A percentile compares a stretch with the other conserved stretches of the same genome.
phyloP scores from a whole-genome alignment of 2,329 filamentous ascomycete genomes.

The Neurospora sp. region DNA sequence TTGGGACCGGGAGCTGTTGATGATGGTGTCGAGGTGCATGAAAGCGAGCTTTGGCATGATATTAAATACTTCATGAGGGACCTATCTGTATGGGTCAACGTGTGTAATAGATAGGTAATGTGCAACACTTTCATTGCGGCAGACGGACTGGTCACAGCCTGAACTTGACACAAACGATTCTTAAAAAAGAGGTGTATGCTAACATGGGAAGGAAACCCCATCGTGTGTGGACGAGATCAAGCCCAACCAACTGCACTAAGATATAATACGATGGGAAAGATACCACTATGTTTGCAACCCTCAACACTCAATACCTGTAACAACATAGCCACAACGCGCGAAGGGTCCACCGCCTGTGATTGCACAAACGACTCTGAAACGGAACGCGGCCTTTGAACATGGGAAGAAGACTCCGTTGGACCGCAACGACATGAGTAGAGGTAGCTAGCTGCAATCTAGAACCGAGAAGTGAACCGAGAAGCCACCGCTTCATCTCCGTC shows the following conservation, averaged over 20 bases:
- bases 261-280: background rate
- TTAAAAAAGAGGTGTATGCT: background rate
- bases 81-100: background rate
- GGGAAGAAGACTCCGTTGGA: background rate
- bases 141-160: background rate
- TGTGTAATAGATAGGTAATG: background rate
- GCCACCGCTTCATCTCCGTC: background rate
- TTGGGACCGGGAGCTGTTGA: background rate
- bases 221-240: background rate
- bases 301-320: background rate
- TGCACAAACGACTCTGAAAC: background rate
- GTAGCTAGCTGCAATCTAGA: no score
- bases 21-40: background rate
- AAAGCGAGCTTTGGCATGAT: background rate
- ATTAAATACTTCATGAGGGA: background rate
- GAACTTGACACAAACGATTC: background rate
- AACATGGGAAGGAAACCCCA: background rate
- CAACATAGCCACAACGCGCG: background rate
- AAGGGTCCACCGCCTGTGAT: background rate
- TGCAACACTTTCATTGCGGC: background rate
- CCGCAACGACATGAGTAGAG: background rate
- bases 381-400: background rate
- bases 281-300: background rate
- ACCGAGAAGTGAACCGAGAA: background rate
- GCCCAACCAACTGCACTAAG: background rate